Conservation (phyloP, 78 protist species). For the Dictyostelium purpureum region DNA sequence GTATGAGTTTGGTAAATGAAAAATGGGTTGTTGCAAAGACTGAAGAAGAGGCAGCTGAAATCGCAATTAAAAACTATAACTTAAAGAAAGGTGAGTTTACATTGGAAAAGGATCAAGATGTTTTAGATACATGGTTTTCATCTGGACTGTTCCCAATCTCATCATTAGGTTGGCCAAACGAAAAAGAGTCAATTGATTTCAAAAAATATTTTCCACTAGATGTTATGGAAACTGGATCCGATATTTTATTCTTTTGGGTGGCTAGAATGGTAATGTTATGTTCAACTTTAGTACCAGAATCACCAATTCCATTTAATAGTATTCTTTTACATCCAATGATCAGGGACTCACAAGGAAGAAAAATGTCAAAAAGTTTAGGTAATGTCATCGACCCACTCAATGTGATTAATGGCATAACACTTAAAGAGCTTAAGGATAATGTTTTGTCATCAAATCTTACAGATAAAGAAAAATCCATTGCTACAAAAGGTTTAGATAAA, state of each 20-base stretch:
- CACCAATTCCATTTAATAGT: conserved; percentile 84
- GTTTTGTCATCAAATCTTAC: conserved; percentile 23
- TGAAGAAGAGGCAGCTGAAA: conserved; percentile 34
- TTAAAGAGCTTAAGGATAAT: conserved; percentile 8
- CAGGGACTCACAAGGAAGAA: conserved; percentile 97
- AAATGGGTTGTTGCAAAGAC: conserved; percentile 80
- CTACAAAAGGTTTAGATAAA: conserved; percentile 61
- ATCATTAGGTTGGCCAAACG: conserved; percentile 97
- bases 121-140: conserved; percentile 97
- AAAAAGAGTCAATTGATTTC: conserved; percentile 35
- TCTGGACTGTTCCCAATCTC: conserved; percentile 99
- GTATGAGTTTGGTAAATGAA: conserved; percentile 10
- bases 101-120: conserved; percentile 92
- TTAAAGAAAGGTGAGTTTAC: neutral
- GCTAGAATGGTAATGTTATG: conserved; percentile 97
- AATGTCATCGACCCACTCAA: conserved; percentile 95
- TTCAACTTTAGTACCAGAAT: conserved; percentile 11
- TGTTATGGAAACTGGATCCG: conserved; percentile 95
- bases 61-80: conserved; percentile 9
- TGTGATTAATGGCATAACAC: conserved; percentile 82
- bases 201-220: conserved; percentile 87
- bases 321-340: conserved; percentile 90
- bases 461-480: conserved; percentile 32
- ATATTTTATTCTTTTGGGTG: conserved; percentile 98
- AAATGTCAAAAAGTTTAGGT: conserved; percentile 98